A percentile compares a stretch with the other conserved stretches of the same genome.
These are phyloP conservation scores for Gelatoporia subvermispora DNA, from an alignment of 768 basidiomycete genomes.

Conservation along the genomic window DNA sequence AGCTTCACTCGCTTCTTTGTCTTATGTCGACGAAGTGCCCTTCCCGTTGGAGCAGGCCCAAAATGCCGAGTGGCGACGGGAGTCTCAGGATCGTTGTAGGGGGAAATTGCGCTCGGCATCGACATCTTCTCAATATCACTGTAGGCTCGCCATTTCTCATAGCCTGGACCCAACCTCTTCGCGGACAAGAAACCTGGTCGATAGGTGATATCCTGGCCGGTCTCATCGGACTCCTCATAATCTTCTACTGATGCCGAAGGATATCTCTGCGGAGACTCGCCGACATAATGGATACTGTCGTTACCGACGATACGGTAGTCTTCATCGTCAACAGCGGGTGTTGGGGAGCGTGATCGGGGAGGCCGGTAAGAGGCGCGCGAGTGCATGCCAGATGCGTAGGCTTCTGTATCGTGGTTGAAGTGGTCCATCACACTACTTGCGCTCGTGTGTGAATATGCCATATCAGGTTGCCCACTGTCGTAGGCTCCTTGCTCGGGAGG, in stretches of 20 bases:
- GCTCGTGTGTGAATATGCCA: slow-evolving; percentile 9
- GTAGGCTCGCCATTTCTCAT: not conserved
- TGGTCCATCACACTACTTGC: slow-evolving; percentile 44
- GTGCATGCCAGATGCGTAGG: slow-evolving; percentile 60
- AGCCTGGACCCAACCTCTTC: not conserved
- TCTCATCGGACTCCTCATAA: slow-evolving; percentile 25
- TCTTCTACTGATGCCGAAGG: not conserved
- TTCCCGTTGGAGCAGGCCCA: slow-evolving; percentile 80
- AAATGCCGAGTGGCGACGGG: slow-evolving; percentile 74
- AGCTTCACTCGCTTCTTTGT: slow-evolving; percentile 76
- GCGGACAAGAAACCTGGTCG: not conserved
- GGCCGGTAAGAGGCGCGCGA: slow-evolving; percentile 43
- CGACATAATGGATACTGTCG: slow-evolving; percentile 53
- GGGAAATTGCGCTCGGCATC: slow-evolving; percentile 6
- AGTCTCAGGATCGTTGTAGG: slow-evolving; percentile 19
- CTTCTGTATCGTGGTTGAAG: slow-evolving; percentile 62
- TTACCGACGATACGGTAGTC: slow-evolving; percentile 58
- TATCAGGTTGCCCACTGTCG: slow-evolving; percentile 7
- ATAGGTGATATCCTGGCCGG: slow-evolving; percentile 25
- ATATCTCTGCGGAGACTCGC: slow-evolving; percentile 11
- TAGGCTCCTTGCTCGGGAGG: slow-evolving; percentile 10
- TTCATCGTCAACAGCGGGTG: slow-evolving; percentile 69
- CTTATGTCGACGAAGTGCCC: slow-evolving; percentile 69
- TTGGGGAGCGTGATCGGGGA: slow-evolving; percentile 71
- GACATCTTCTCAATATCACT: slow-evolving; percentile 15